phyloP scores from a whole-genome alignment of 1,284 basidiomycete genomes.

The Ceratobasidium sp. region DNA sequence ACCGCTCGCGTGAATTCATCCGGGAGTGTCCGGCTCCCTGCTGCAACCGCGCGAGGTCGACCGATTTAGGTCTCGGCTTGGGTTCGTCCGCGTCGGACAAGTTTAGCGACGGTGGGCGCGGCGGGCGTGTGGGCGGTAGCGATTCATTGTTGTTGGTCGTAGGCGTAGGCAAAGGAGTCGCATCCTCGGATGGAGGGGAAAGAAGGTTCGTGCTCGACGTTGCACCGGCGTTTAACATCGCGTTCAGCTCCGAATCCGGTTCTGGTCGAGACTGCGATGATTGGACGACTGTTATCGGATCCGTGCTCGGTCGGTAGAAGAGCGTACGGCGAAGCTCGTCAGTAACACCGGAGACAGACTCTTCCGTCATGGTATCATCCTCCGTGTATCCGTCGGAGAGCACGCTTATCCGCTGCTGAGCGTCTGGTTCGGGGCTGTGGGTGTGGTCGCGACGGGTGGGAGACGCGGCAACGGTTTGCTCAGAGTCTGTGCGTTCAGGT shows the following conservation, averaged over 20 bases:
- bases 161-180: no score
- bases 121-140: slow-evolving; percentile 14
- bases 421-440: not conserved
- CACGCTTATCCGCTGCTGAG: not conserved
- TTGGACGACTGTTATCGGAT: slow-evolving; percentile 22
- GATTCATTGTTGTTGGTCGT: no score
- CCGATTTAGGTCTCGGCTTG: slow-evolving; percentile 18
- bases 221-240: slow-evolving; percentile 23
- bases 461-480: slow-evolving; percentile 10
- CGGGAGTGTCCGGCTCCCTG: slow-evolving; percentile 28
- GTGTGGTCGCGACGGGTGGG: not conserved
- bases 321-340: slow-evolving; percentile 42
- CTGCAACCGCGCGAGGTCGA: slow-evolving; percentile 12
- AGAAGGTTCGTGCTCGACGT: slow-evolving; percentile 18
- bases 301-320: slow-evolving; percentile 14
- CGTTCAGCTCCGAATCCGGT: slow-evolving; percentile 29
- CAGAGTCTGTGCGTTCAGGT: slow-evolving; percentile 2
- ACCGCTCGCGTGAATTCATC: slow-evolving; percentile 27
- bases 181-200: not conserved
- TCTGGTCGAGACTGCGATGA: not conserved
- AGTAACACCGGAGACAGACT: slow-evolving; percentile 28
- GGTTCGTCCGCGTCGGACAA: slow-evolving; percentile 36
- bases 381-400: not conserved
- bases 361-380: not conserved
- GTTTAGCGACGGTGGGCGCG: slow-evolving; percentile 29